Base-by-base conservation (phyloP, 305 asterid species). In the Solanum hybrid region DNA sequence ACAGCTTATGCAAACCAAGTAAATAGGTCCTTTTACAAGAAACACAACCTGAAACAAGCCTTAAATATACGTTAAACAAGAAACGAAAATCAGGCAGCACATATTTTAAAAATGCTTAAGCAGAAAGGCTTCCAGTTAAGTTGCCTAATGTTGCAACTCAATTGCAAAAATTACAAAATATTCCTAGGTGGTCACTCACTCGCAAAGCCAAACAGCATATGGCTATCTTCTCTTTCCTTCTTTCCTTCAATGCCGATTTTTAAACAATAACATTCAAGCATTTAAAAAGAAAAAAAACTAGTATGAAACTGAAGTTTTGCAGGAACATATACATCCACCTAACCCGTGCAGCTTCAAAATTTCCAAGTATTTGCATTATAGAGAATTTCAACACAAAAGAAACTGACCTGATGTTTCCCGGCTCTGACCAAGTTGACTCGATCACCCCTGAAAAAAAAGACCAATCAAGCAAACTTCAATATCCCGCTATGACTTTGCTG, bases 1-100 rank as follows among this genome's bases (percentile, higher is more conserved):
- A 93, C 98, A 95, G 94, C 99, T 98, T 92, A 97, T 98, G 96
- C 99, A 97, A 89, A 96, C 99, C 90, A 98, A 94, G 93, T 97
- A 98, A 89, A 98, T 95, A 78, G 99, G 99, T 91, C 99, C 99
- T 93, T 98, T 97, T 87, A 98, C 99, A 89, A 97, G 98, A 94
- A 98, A 97, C 91, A 96, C 94, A 89, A 97, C 95, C 99, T 98
- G 97, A 91, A 91, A 92, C 79, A 85, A 85, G 75, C 42, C 45
- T 56, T 84, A 84, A 51, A 85, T 82, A 17, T 85, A 29, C 64
- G 76, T 56, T 31, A 22, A 85, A 85, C 76, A 85, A 56, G 22
- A 85, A 10, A 31, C 1, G 2, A 27, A 56, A 32, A 85, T 19
- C 31, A 56, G 76, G 76, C 76, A 19, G 87, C 42, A 56, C 31